These are phyloP conservation scores for Gymnopilus dilepis DNA, from an alignment of 768 basidiomycete genomes.

Conservation along the genomic window DNA sequence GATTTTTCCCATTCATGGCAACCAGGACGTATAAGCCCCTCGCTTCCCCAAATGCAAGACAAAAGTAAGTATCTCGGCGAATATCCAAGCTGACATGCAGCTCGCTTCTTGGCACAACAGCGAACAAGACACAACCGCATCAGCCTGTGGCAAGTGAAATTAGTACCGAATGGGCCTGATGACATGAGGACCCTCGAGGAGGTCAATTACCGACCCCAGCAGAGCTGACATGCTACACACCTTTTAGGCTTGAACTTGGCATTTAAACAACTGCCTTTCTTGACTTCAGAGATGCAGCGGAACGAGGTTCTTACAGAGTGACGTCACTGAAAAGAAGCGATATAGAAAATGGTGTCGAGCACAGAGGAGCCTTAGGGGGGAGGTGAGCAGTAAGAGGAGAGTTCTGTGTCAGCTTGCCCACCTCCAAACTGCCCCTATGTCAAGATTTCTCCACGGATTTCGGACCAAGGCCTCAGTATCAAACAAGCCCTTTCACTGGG, in stretches of 20 bases:
- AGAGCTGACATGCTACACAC: neutral
- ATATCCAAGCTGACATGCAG: slow-evolving; percentile 12
- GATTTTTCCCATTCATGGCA: slow-evolving; percentile 32
- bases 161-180: slow-evolving; percentile 8
- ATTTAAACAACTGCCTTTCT: neutral
- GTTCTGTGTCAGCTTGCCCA: neutral
- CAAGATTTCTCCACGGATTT: neutral
- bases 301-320: neutral
- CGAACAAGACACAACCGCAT: neutral
- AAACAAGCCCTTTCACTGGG: neutral
- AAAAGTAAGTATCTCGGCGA: slow-evolving; percentile 33
- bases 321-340: neutral
- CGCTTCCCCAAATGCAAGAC: slow-evolving; percentile 19
- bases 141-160: neutral
- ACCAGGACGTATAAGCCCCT: slow-evolving; percentile 21
- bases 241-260: slow-evolving; percentile 4
- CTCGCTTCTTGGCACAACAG: slow-evolving; percentile 18
- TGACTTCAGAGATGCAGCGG: neutral
- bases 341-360: neutral
- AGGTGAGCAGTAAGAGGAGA: neutral
- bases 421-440: neutral
- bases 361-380: neutral
- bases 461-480: neutral
- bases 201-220: slow-evolving; percentile 12
- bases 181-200: neutral